These are phyloP conservation scores for Penium margaritaceum DNA, from an alignment of 139 green algal species.

Conservation along the genomic window DNA sequence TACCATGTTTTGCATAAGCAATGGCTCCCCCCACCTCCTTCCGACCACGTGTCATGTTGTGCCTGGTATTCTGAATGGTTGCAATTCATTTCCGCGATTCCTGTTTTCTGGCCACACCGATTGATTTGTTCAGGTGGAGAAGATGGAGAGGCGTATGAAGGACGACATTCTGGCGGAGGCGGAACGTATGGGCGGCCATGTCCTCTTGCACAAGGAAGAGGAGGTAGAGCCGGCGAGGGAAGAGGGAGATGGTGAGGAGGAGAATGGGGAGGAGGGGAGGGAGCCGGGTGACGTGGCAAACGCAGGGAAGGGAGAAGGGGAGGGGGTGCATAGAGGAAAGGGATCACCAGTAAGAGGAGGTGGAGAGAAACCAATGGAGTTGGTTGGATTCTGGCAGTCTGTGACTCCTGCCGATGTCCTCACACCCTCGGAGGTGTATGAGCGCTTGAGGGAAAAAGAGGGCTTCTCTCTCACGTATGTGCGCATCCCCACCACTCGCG, in stretches of 20 bases:
- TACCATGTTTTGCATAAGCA: too few relatives aligned
- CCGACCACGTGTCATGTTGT: too few relatives aligned
- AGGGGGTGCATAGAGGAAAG: too few relatives aligned
- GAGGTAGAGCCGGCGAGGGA: slow-evolving; percentile 62
- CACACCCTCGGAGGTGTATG: slow-evolving; percentile 24
- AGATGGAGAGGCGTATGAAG: slow-evolving; percentile 85
- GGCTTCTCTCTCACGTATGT: slow-evolving; percentile 11
- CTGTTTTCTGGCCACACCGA: too few relatives aligned
- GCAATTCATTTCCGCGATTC: too few relatives aligned
- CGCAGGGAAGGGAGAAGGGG: background rate
- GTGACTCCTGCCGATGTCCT: slow-evolving; percentile 5
- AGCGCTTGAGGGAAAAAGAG: background rate
- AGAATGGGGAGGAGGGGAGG: background rate
- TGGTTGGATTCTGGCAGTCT: slow-evolving; percentile 17
- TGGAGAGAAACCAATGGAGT: background rate
- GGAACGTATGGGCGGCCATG: slow-evolving; percentile 49
- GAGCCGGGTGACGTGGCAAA: background rate
- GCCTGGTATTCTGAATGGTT: too few relatives aligned
- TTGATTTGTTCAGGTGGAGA: too few relatives aligned
- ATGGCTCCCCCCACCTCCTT: too few relatives aligned
- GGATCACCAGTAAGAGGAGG: too few relatives aligned
- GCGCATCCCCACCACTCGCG: slow-evolving; percentile 21
- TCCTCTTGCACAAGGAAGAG: slow-evolving; percentile 70
- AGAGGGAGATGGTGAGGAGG: slow-evolving; percentile 48
- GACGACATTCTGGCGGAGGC: slow-evolving; percentile 76